These are phyloP conservation scores for Claviceps sp. DNA, from an alignment of 2,329 filamentous ascomycete genomes.

Conservation along the genomic window DNA sequence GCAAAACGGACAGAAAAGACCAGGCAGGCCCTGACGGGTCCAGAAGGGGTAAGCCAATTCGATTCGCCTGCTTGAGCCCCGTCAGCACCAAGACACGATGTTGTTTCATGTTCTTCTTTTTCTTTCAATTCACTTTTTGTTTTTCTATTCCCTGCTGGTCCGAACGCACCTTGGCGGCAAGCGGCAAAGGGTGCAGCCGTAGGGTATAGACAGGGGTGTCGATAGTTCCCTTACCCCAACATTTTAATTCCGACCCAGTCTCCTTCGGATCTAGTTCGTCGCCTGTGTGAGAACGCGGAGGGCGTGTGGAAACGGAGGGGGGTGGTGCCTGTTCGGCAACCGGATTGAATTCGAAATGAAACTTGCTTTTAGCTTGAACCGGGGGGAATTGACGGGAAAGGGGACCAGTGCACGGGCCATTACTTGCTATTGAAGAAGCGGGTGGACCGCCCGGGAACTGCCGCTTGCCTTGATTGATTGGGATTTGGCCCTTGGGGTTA, in stretches of 20 bases:
- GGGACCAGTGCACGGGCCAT: too few species aligned
- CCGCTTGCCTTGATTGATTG: neutral
- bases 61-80: neutral
- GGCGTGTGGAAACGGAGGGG: too few species aligned
- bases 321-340: too few species aligned
- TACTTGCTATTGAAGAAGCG: too few species aligned
- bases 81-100: neutral
- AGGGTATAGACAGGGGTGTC: neutral
- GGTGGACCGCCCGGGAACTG: too few species aligned
- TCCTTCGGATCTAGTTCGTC: neutral
- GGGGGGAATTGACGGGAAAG: too few species aligned
- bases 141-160: neutral
- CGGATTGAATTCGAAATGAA: too few species aligned
- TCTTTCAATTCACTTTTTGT: neutral
- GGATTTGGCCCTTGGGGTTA: neutral
- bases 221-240: neutral
- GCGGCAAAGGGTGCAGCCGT: neutral
- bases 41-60: neutral
- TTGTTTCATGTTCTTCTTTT: neutral
- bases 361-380: too few species aligned
- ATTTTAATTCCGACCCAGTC: neutral
- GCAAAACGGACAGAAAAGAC: too few species aligned
- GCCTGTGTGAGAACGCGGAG: neutral
- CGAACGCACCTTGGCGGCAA: neutral
- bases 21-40: neutral